phyloP scores from a whole-genome alignment of 1,284 basidiomycete genomes.

The Ceratobasidium sp. region DNA sequence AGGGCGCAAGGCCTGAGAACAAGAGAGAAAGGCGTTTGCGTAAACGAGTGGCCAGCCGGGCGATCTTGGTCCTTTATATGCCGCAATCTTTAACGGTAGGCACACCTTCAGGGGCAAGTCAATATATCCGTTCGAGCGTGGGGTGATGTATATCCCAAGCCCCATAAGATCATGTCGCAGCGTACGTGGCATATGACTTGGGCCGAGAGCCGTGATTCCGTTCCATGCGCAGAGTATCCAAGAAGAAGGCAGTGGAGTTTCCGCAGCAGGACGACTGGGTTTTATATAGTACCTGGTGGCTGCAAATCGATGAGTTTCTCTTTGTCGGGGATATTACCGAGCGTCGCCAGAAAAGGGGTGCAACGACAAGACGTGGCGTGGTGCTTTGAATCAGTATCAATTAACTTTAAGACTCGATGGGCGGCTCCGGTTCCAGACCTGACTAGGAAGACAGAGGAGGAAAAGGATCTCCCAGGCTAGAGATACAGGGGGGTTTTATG shows the following conservation, averaged over 20 bases:
- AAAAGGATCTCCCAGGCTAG: too few species aligned
- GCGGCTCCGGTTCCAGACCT: too few species aligned
- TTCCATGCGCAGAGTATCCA: too few species aligned
- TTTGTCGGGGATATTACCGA: neutral
- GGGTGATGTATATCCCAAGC: constrained; percentile 19
- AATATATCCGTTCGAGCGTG: constrained; percentile 21
- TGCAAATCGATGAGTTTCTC: neutral
- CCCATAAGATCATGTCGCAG: constrained; percentile 1
- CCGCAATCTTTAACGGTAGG: neutral
- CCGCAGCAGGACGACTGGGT: neutral
- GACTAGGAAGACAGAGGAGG: too few species aligned
- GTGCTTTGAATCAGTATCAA: neutral
- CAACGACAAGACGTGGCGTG: neutral
- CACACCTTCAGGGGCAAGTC: constrained; percentile 22
- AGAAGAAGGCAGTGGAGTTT: constrained; percentile 1
- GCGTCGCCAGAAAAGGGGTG: neutral
- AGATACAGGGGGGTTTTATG: too few species aligned
- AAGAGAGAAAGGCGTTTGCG: neutral
- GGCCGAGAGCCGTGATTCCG: neutral
- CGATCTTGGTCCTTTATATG: constrained; percentile 11
- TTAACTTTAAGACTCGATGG: too few species aligned
- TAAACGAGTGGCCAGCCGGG: neutral
- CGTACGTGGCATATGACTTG: constrained; percentile 12
- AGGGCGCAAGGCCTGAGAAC: neutral
- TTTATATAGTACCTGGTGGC: too few species aligned